Evolutionary conservation across 352 stramenopile species (phyloP).

Genomic region (Globisporangium spinosum): DNA sequence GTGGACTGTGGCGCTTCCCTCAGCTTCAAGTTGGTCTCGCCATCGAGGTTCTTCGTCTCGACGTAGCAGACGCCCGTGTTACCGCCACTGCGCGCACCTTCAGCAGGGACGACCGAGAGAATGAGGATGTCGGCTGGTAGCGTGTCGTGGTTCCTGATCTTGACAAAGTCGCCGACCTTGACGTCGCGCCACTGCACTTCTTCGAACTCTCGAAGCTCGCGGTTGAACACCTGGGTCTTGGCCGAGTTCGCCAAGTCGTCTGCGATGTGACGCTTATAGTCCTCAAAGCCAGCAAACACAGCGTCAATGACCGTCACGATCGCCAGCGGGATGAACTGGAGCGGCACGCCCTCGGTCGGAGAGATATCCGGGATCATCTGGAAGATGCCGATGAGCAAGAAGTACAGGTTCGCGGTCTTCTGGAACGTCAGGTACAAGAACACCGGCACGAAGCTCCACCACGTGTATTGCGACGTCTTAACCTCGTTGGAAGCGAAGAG

Average conservation of each 20-base stretch:
- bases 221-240: slow-evolving; percentile 63
- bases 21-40: slow-evolving; percentile 86
- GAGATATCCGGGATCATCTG: slow-evolving; percentile 84
- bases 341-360: slow-evolving; percentile 70
- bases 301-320: slow-evolving; percentile 85
- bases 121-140: slow-evolving; percentile 79
- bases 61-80: slow-evolving; percentile 86
- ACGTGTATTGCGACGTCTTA: slow-evolving; percentile 85
- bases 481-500: slow-evolving; percentile 77
- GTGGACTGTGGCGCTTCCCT: slow-evolving; percentile 59
- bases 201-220: slow-evolving; percentile 80
- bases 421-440: slow-evolving; percentile 87
- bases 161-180: slow-evolving; percentile 77
- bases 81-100: slow-evolving; percentile 47
- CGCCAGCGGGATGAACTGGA: slow-evolving; percentile 78
- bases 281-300: slow-evolving; percentile 80
- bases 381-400: slow-evolving; percentile 86
- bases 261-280: slow-evolving; percentile 79
- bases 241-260: slow-evolving; percentile 75
- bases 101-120: slow-evolving; percentile 62
- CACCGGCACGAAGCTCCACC: slow-evolving; percentile 86
- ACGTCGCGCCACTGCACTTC: slow-evolving; percentile 80
- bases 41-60: slow-evolving; percentile 88
- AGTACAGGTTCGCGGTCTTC: slow-evolving; percentile 88
- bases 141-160: slow-evolving; percentile 83